Base-by-base conservation (phyloP, 2,329 filamentous ascomycete species). In the Tolypocladium tundrense region DNA sequence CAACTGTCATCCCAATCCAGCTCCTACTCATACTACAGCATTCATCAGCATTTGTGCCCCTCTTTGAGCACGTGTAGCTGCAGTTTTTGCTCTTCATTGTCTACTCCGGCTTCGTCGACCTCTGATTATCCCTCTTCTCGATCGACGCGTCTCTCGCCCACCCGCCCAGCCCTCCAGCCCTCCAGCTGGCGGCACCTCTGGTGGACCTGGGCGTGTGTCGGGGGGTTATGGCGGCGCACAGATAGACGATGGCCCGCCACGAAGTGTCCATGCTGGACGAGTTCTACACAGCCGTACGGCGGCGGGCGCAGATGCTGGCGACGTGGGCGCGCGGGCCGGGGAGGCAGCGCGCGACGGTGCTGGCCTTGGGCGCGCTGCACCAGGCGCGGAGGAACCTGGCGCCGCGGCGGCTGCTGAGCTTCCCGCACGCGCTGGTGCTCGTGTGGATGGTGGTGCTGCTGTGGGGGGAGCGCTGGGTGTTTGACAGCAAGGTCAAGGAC, bases 391-490 rank as follows among this genome's bases (percentile, higher is more conserved):
- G 63, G 65, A 84, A 83, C 64, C 63, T 85, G 67, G 74, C 75
- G 40, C 68, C 75, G 27, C 73, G 75, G 51, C 77, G 81, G n/a
- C 63, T 86, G 35, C 64, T 86, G 54, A 85, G 79, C 73, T 78
- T 91, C 58, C 82, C 85, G 41, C 88, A 89, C 68, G 70, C 86
- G 19, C 70, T 96, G 62, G 83, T 89, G 21, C 69, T 82, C 14
- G 59, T 92, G 52, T 99, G 94, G 93, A 66, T 91, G 45, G 70
- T 90, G 27, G 79, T 88, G 24, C 67, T 99, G 61, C 83, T 94
- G 63, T 94, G 90, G 85, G 91, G 93, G 1, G 94, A 99, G 76
- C 80, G 88, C 59, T 88, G 83, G 72, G 81, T 87, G 41, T 97
- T 95, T 71, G 78, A 81, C 56, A 83, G 82, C 62, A 85, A 82